Conservation (phyloP, 2,329 filamentous ascomycete species). For the Cryphonectria parasitica region DNA sequence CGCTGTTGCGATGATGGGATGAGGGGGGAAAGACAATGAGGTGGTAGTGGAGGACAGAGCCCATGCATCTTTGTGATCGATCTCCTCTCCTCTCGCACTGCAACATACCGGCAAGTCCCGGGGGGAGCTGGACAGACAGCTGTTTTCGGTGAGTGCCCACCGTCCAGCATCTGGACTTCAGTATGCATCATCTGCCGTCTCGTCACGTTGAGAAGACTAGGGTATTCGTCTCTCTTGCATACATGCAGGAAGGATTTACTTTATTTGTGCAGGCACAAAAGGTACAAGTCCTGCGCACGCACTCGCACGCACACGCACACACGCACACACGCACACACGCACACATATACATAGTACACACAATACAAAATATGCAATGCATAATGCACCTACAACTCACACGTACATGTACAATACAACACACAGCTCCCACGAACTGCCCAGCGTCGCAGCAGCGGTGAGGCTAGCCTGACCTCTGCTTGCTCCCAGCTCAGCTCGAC, state of each 20-base stretch:
- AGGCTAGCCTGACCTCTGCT: background rate
- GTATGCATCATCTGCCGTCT: background rate
- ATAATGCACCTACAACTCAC: background rate
- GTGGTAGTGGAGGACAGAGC: background rate
- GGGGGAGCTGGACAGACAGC: background rate
- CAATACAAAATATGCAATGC: background rate
- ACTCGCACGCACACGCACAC: background rate
- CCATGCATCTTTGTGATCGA: background rate
- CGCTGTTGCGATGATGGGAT: background rate
- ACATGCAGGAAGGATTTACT: background rate
- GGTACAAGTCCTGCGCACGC: background rate
- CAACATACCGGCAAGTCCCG: background rate
- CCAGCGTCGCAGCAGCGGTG: conserved; percentile 5
- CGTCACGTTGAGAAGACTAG: background rate
- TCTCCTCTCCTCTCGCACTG: background rate
- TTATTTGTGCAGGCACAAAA: background rate
- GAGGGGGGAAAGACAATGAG: background rate
- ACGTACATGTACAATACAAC: background rate
- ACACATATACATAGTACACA: background rate
- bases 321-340: background rate
- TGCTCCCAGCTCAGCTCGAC: background rate
- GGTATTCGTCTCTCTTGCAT: too few relatives aligned
- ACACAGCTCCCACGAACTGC: background rate
- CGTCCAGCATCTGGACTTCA: background rate
- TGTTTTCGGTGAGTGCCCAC: background rate